These are phyloP conservation scores for Choanephora cucurbitarum DNA, from an alignment of 371 early-diverging fungal genomes.

Conservation along the genomic window DNA sequence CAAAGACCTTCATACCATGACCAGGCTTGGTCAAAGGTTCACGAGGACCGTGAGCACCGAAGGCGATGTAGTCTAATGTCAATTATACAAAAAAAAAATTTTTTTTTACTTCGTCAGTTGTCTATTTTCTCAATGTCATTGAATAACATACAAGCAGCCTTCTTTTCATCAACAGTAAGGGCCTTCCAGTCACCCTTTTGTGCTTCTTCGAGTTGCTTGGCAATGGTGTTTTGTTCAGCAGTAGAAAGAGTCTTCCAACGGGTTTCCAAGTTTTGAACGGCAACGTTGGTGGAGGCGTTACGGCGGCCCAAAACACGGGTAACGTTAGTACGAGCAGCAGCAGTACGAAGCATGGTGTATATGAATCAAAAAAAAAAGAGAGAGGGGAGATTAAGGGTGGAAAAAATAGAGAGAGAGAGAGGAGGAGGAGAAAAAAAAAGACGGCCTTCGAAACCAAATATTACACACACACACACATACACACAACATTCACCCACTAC, in stretches of 20 bases:
- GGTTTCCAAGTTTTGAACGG: slow-evolving; percentile 72
- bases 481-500: too few relatives aligned
- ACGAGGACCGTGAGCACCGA: slow-evolving; percentile 93
- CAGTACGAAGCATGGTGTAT: slow-evolving; percentile 42
- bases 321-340: slow-evolving; percentile 39
- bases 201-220: slow-evolving; percentile 77
- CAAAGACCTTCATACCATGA: slow-evolving; percentile 71
- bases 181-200: slow-evolving; percentile 96
- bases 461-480: too few relatives aligned
- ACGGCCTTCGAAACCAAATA: too few relatives aligned
- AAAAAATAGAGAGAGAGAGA: slow-evolving; percentile 15
- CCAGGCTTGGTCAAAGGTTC: slow-evolving; percentile 76
- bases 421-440: not conserved
- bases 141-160: slow-evolving; percentile 76
- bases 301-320: slow-evolving; percentile 44
- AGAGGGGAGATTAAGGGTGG: slow-evolving; percentile 19
- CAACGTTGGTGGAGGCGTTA: slow-evolving; percentile 56
- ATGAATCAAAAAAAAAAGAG: slow-evolving; percentile 23
- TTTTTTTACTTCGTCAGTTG: too few relatives aligned
- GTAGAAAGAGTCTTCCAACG: slow-evolving; percentile 87
- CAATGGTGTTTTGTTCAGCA: slow-evolving; percentile 82
- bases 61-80: slow-evolving; percentile 81
- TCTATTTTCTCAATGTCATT: not conserved
- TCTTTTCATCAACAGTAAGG: slow-evolving; percentile 90
- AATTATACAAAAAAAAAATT: not conserved